Evolutionary conservation across 2,329 filamentous ascomycete species (phyloP).

Genomic region (Aspergillus persii): DNA sequence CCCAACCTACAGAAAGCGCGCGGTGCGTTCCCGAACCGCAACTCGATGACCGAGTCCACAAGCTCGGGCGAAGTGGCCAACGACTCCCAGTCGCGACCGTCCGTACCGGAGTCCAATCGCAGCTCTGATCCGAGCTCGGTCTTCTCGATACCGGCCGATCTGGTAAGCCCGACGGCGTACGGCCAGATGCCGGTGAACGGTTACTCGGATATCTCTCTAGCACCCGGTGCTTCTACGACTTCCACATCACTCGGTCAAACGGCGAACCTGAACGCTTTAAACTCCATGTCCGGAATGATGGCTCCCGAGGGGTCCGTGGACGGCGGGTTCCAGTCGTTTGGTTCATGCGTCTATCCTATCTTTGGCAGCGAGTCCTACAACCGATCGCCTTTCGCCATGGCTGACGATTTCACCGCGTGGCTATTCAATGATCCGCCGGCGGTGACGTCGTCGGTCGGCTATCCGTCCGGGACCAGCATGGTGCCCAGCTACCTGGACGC

Average conservation of each 20-base stretch:
- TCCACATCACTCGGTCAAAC: slow-evolving; percentile 26
- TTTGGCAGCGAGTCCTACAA: slow-evolving; percentile 82
- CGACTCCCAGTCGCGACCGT: slow-evolving; percentile 12
- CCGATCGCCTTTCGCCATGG: slow-evolving; percentile 83
- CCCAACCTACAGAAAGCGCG: slow-evolving; percentile 23
- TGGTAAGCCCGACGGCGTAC: slow-evolving; percentile 18
- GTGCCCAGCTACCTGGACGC: slow-evolving; percentile 42
- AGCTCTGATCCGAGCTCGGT: slow-evolving; percentile 10
- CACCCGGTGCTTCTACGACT: slow-evolving; percentile 17
- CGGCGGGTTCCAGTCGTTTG: slow-evolving; percentile 36
- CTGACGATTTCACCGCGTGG: slow-evolving; percentile 83
- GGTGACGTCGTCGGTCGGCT: slow-evolving; percentile 53
- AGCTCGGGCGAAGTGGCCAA: slow-evolving; percentile 17
- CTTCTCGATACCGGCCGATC: slow-evolving; percentile 20
- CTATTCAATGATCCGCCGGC: slow-evolving; percentile 70
- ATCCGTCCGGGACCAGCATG: slow-evolving; percentile 40
- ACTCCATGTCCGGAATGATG: slow-evolving; percentile 26
- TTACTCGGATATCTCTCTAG: slow-evolving; percentile 21
- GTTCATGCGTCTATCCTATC: slow-evolving; percentile 65
- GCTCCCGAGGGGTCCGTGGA: slow-evolving; percentile 19
- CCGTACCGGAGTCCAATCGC: slow-evolving; percentile 5
- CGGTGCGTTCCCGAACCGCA: slow-evolving; percentile 11
- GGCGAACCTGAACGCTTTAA: slow-evolving; percentile 24
- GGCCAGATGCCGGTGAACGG: slow-evolving; percentile 18
- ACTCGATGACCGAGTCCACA: slow-evolving; percentile 13